Base-by-base conservation (phyloP, 768 basidiomycete species). In the Tulasnella sp. region DNA sequence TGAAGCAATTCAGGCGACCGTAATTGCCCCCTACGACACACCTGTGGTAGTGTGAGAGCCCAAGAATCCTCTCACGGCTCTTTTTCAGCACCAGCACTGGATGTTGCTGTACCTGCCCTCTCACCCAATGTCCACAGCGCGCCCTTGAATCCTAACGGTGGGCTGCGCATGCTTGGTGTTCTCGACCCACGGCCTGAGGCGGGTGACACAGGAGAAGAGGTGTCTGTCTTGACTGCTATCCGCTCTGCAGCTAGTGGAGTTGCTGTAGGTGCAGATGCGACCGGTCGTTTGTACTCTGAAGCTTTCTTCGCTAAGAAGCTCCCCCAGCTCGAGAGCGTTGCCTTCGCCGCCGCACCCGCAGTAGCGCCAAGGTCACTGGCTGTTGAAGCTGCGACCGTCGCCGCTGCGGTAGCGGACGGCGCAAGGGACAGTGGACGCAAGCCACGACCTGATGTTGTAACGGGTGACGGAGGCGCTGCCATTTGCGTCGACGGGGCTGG, bases 401-500 rank as follows among this genome's bases (percentile, higher is more conserved):
- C 31, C 2, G 31, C 31, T 17, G 57, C 34, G 34, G 2, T 59
- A 9, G 57, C 57, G 4, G 57, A 59, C 19, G 57, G 45, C 21
- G 30, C 62, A 12, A 62, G 61, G 4, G 62, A 62, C 8, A 62
- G 44, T 7, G 62, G 62, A 4, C 60, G 31, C 25, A 62, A 38
- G 29, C 62, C 62, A 11, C 49, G 30, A 10, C 29, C 15, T 21
- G 34, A 29, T 5, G 60, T 38, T 9, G 49, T 52, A n/a, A 49
- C 17, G 46, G 60, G 8, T 12, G 46, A 4, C 24, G 60, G 49
- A 4, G 46, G n/a, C 60, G 34, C 15, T 49, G 27, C 46, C 4
- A 53, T 27, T 3, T 19, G 24, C 12, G 56, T 48, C 15, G 58
- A 22, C 3, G 53, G 54, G 21, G 31, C 31, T 27, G 53, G 34